A percentile compares a stretch with the other conserved stretches of the same genome.
These are phyloP conservation scores for Aspergillus vadensis DNA, from an alignment of 2,329 filamentous ascomycete genomes.

Conservation along the genomic window DNA sequence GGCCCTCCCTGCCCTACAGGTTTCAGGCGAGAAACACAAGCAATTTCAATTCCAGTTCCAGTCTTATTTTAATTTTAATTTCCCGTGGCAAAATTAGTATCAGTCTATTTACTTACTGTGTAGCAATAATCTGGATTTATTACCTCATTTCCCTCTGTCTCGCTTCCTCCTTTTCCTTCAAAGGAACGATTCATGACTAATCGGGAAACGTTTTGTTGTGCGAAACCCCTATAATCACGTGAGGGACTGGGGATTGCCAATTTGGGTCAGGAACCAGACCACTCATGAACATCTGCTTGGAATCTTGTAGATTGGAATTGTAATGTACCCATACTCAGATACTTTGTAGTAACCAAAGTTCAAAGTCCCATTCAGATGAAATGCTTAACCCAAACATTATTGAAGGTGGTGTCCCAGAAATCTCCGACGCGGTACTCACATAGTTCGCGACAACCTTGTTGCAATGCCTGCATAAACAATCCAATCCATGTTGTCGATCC, in stretches of 20 bases:
- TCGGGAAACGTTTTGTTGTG: neutral
- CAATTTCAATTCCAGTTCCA: neutral
- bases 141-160: too few relatives aligned
- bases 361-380: too few relatives aligned
- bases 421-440: neutral
- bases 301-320: too few relatives aligned
- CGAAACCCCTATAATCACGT: neutral
- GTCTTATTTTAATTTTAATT: neutral
- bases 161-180: neutral
- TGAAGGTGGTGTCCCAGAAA: neutral
- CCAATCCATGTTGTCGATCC: constrained; percentile 2
- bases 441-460: neutral
- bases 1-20: neutral
- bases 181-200: neutral
- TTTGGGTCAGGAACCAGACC: neutral
- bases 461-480: constrained; percentile 3
- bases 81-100: neutral
- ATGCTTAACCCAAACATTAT: neutral
- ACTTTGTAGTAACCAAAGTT: too few relatives aligned
- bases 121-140: too few relatives aligned
- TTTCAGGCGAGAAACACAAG: neutral
- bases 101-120: too few relatives aligned
- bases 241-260: neutral
- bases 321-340: too few relatives aligned
- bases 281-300: neutral